Evolutionary conservation across 148 eudicot species (phyloP), one percentile per base, ranked within the genome.

Genomic region (Cornus florida): DNA sequence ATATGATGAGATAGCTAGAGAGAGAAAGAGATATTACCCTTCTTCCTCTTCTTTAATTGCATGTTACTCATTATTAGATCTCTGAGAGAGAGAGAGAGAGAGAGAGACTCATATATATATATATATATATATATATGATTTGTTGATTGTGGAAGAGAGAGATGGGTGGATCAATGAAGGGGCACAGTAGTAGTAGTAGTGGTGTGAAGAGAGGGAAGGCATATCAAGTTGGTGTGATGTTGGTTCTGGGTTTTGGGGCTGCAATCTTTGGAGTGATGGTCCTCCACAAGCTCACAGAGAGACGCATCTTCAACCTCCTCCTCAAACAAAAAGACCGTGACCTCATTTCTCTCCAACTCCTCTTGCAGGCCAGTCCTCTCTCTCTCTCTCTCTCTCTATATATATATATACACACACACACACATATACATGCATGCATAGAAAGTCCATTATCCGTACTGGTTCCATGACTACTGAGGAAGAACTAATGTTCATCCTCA

Each of bases 261-360:
- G 94, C 91, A 1, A 73, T 92, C 23, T 23, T 92, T 3, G 99
- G 97, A 1, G 88, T 92, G 3, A 84, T 90, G 91, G 78, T 85
- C 5, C 79, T 95, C 74, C 97, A 95, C 73, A 92, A 91, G 84
- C 81, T 93, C 23, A 83, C 90, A 56, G 97, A 95, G 60, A 86
- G 88, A 1, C 90, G 93, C 8, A 32, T 86, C 35, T 83, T 88
- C 67, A 69, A 79, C 57, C 86, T 87, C 23, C 84, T 93, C 65
- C 75, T 91, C 79, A 82, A 86, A 60, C 86, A 93, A 12, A 93
- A 92, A 82, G 94, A 95, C 39, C 87, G 80, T 12, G 82, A 95
- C 39, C 90, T 95, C 48, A 70, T 85, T 53, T 79, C 94, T 39
- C 92, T 93, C 75, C 92, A 91, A 31, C 84, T 87, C 75, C 92